Evolutionary conservation across 345 rosid species (phyloP), one percentile per base, ranked within the genome.

Genomic region (Camelina hispida): DNA sequence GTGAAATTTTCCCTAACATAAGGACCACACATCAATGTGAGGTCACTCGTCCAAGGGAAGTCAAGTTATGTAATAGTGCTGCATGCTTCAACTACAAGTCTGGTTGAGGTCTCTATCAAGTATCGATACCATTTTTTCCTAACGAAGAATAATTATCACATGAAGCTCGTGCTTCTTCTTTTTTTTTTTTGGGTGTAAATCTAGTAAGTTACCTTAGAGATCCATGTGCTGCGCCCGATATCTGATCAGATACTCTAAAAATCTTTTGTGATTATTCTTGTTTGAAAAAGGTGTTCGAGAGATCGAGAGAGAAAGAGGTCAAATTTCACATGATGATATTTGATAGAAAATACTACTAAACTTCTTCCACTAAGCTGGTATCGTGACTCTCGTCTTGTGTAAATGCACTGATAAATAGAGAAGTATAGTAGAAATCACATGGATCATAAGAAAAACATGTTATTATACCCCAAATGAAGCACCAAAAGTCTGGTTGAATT

Each of bases 381-480:
- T n/a, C n/a, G n/a, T n/a, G n/a, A n/a, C n/a, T 54, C 43, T 54
- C n/a, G 40, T 62, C 43, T 54, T 12, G 40, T 54, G 63, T 9
- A 8, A 8, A 22, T 75, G 47, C 63, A 75, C 13, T 20, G 50
- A 42, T 10, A 6, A 16, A 69, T 32, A 62, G 23, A 76, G 1
- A 62, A 43, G 62, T 46, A 25, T 25, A 44, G 65, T 42, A 61
- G 7, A 53, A 62, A 76, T 46, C 40, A 60, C 68, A 75, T 68
- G 38, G 56, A 56, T 68, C 75, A 76, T 35, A 62, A 53, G 16
- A 53, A 76, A 69, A 69, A 69, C 74, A 68, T 76, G 69, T 53
- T 48, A 56, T 14, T 15, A 43, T 25, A 25, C 28, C 42, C 28
- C 14, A 60, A 68, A 52, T 53, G 25, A 37, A 66, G 47, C 37